phyloP scores from a whole-genome alignment of 768 basidiomycete genomes.

The Suillus lakei region DNA sequence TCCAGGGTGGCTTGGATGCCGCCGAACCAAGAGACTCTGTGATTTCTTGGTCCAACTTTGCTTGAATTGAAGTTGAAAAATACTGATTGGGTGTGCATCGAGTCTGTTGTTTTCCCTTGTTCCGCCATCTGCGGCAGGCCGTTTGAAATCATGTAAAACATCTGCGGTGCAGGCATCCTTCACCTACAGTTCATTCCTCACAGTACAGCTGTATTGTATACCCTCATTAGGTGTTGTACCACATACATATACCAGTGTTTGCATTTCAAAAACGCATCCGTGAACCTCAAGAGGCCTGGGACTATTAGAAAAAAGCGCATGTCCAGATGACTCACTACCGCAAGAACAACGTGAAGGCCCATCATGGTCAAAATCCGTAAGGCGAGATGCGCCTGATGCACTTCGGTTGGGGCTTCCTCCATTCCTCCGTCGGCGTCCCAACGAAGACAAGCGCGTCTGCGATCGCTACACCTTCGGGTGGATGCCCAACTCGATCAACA shows the following conservation, averaged over 20 bases:
- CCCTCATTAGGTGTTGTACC: neutral
- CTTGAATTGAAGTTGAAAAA: conserved; percentile 2
- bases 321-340: neutral
- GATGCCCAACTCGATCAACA: neutral
- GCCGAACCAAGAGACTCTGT: conserved; percentile 49
- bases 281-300: neutral
- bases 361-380: conserved; percentile 1
- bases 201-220: neutral
- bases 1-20: conserved; percentile 49
- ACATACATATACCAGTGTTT: neutral
- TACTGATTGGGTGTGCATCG: neutral
- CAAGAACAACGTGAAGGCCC: neutral
- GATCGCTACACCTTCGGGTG: neutral
- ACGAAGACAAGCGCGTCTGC: neutral
- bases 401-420: conserved; percentile 27
- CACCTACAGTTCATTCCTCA: neutral
- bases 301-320: neutral
- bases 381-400: conserved; percentile 21
- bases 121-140: neutral
- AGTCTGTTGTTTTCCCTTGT: neutral
- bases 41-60: conserved; percentile 66
- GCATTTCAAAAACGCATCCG: neutral
- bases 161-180: conserved; percentile 10
- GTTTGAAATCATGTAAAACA: neutral
- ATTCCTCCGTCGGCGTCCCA: conserved; percentile 13